Evolutionary conservation across 257 asterid genomes (phyloP).

Genomic region (Hygrophila difformis): DNA sequence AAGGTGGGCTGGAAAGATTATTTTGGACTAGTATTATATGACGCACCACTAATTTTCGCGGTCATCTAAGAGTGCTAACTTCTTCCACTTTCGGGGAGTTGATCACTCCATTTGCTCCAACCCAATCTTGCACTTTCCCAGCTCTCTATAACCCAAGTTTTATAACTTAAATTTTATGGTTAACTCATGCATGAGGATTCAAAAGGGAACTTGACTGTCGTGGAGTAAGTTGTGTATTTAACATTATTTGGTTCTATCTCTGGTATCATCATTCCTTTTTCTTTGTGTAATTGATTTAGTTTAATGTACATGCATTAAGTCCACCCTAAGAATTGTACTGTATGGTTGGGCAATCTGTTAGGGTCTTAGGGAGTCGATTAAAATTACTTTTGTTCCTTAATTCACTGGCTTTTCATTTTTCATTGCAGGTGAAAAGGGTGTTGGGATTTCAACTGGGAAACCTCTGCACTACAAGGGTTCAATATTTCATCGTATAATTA

Average conservation of each 20-base stretch:
- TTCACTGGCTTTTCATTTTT: conserved; percentile 13
- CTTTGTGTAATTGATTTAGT: too few relatives aligned
- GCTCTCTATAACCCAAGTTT: too few relatives aligned
- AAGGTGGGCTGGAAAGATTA: not conserved
- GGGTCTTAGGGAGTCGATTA: too few relatives aligned
- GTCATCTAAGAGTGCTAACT: conserved; percentile 1
- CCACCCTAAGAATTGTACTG: not conserved
- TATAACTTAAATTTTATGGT: too few relatives aligned
- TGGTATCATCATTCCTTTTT: not conserved
- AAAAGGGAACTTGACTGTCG: not conserved
- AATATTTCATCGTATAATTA: conserved; percentile 81
- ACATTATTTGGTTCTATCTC: not conserved
- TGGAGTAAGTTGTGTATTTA: not conserved
- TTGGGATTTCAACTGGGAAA: conserved; percentile 73
- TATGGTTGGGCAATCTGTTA: conserved; percentile 3
- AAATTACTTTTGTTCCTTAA: too few relatives aligned
- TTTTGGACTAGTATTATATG: not conserved
- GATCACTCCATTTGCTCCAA: too few relatives aligned
- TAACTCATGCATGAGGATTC: not conserved
- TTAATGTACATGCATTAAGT: conserved; percentile 2
- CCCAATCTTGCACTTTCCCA: too few relatives aligned
- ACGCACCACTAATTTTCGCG: not conserved
- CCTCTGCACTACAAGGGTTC: conserved; percentile 92
- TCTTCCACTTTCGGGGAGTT: not conserved
- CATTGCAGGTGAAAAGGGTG: conserved; percentile 84